Percentiles rank a stretch among this genome's conserved stretches.
Evolutionary conservation across 148 eudicot genomes (phyloP).

Genomic region (Chenopodium suecicum): DNA sequence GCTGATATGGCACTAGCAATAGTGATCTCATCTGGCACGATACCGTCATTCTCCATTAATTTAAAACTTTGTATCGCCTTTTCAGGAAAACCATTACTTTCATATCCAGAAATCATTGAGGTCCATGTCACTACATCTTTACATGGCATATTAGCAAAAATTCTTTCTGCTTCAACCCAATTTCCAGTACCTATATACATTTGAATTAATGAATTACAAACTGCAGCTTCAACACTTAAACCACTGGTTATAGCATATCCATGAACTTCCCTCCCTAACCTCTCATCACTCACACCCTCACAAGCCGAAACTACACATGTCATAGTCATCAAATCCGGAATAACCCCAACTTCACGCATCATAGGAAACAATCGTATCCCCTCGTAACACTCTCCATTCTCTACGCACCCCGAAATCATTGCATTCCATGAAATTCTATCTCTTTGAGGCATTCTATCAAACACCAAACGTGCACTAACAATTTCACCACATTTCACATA

Average conservation of each 20-base stretch:
- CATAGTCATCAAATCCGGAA: conserved; percentile 77
- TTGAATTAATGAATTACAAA: conserved; percentile 62
- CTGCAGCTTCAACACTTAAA: conserved; percentile 56
- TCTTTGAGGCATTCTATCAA: conserved; percentile 68
- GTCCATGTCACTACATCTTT: conserved; percentile 93
- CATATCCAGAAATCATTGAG: conserved; percentile 83
- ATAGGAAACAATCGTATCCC: conserved; percentile 58
- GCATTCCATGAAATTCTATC: conserved; percentile 93
- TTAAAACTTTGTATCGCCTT: conserved; percentile 65
- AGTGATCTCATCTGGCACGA: conserved; percentile 69
- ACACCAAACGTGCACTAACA: conserved; percentile 51
- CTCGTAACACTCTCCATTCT: conserved; percentile 58
- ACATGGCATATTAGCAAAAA: conserved; percentile 51
- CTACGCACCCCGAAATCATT: conserved; percentile 77
- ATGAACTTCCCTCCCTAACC: conserved; percentile 64
- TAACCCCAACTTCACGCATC: conserved; percentile 54
- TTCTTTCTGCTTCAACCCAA: conserved; percentile 65
- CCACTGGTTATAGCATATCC: conserved; percentile 54
- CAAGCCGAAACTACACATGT: conserved; percentile 86
- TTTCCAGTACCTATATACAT: conserved; percentile 66
- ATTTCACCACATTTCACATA: conserved; percentile 76
- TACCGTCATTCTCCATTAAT: conserved; percentile 59
- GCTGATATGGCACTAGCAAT: conserved; percentile 70
- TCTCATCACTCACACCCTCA: conserved; percentile 53
- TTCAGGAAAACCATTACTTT: conserved; percentile 56